These are phyloP conservation scores for Globisporangium nunn DNA, from an alignment of 352 stramenopile species.

Conservation along the genomic window DNA sequence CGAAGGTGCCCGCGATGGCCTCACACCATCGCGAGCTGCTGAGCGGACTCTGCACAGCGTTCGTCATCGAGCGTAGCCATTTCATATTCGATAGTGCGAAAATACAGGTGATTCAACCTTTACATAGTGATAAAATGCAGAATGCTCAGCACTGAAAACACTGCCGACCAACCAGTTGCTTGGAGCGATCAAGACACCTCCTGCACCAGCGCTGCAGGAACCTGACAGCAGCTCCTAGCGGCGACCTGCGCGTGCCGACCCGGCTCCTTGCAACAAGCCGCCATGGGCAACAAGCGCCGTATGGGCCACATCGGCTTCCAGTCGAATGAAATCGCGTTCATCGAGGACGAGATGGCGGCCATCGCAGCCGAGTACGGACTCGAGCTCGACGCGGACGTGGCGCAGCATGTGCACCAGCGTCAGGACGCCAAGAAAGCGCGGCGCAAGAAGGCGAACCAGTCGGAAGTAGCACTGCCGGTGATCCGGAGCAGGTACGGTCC, in stretches of 20 bases:
- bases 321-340: slow-evolving; percentile 71
- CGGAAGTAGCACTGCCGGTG: background rate
- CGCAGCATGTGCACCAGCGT: slow-evolving; percentile 44
- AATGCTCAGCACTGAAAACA: background rate
- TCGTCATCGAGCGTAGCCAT: background rate
- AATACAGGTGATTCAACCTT: background rate
- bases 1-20: background rate
- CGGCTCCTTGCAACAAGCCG: background rate
- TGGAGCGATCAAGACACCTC: too few species aligned
- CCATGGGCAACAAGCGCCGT: slow-evolving; percentile 34
- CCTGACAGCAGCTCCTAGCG: too few species aligned
- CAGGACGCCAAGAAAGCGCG: slow-evolving; percentile 41
- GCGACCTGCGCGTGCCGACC: too few species aligned
- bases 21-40: background rate
- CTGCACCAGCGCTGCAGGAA: too few species aligned
- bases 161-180: background rate
- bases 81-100: too few species aligned
- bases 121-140: background rate
- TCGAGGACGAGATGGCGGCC: slow-evolving; percentile 80
- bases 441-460: slow-evolving; percentile 27
- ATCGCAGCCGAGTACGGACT: slow-evolving; percentile 76
- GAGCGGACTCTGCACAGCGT: background rate
- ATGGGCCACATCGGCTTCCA: slow-evolving; percentile 68
- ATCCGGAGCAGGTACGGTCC: slow-evolving; percentile 6
- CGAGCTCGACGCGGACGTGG: slow-evolving; percentile 59